A percentile compares a stretch with the other conserved stretches of the same genome.
Evolutionary conservation across 2,329 filamentous ascomycete species (phyloP).

Genomic region (Furcasterigmium furcatum): DNA sequence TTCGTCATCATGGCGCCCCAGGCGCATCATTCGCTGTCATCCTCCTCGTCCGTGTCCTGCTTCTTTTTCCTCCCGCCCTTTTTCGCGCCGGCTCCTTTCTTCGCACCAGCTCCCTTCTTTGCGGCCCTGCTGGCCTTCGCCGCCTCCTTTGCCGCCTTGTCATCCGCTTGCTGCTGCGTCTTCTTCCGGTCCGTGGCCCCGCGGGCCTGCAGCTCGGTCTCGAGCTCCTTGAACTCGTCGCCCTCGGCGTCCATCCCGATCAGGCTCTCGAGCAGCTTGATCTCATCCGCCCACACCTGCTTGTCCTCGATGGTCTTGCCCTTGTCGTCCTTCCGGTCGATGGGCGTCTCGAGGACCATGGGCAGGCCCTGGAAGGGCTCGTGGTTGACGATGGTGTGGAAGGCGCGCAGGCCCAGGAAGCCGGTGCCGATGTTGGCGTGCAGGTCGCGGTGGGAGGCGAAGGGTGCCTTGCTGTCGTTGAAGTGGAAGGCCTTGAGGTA

Average conservation of each 20-base stretch:
- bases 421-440: constrained; percentile 97
- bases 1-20: neutral
- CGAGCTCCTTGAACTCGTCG: constrained; percentile 67
- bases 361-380: constrained; percentile 72
- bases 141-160: constrained; percentile 61
- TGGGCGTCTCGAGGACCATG: constrained; percentile 95
- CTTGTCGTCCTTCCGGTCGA: constrained; percentile 64
- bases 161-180: constrained; percentile 75
- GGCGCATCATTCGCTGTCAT: constrained; percentile 1
- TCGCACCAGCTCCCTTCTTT: constrained; percentile 22
- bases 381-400: constrained; percentile 89
- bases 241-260: constrained; percentile 78
- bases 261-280: constrained; percentile 87
- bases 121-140: constrained; percentile 31
- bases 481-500: constrained; percentile 87
- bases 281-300: constrained; percentile 85
- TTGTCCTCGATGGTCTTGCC: constrained; percentile 74
- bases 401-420: constrained; percentile 84
- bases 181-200: constrained; percentile 71
- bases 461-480: constrained; percentile 93
- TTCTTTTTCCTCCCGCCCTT: constrained; percentile 22
- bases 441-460: constrained; percentile 77
- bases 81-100: constrained; percentile 13
- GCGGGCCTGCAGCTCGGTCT: constrained; percentile 60
- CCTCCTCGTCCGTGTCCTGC: constrained; percentile 25